A percentile compares a stretch with the other conserved stretches of the same genome.
These are phyloP conservation scores for Pseudozyma thailandica DNA, from an alignment of 1,284 basidiomycete species.

Conservation along the genomic window DNA sequence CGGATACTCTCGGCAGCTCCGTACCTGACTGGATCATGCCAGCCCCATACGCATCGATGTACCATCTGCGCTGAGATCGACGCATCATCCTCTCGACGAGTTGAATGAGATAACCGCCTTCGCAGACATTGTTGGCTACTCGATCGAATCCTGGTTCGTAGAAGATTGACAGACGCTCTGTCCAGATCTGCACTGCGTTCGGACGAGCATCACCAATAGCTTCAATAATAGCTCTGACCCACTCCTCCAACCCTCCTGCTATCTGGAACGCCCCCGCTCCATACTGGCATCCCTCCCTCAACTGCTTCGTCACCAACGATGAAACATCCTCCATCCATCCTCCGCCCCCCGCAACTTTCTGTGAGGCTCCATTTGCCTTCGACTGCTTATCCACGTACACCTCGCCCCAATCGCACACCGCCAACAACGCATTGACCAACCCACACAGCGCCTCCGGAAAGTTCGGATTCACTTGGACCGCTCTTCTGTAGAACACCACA, in stretches of 20 bases:
- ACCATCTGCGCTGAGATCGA: slow-evolving; percentile 73
- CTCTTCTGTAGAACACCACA: slow-evolving; percentile 73
- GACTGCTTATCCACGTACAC: slow-evolving; percentile 42
- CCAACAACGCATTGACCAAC: slow-evolving; percentile 72
- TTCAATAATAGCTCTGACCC: slow-evolving; percentile 70
- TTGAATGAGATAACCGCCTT: slow-evolving; percentile 73
- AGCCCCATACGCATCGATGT: slow-evolving; percentile 68
- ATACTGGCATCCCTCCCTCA: slow-evolving; percentile 70
- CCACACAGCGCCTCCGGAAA: slow-evolving; percentile 75
- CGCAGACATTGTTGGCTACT: slow-evolving; percentile 68
- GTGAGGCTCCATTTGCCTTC: not conserved
- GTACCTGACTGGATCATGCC: slow-evolving; percentile 5
- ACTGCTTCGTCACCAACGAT: slow-evolving; percentile 71
- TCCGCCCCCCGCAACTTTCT: not conserved
- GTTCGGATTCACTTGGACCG: slow-evolving; percentile 72
- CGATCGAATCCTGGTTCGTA: slow-evolving; percentile 65
- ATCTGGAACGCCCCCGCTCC: slow-evolving; percentile 70
- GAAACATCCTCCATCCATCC: slow-evolving; percentile 73
- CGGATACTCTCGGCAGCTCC: slow-evolving; percentile 24
- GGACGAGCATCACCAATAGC: slow-evolving; percentile 42
- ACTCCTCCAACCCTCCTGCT: slow-evolving; percentile 69
- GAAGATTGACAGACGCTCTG: slow-evolving; percentile 69
- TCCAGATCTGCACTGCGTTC: slow-evolving; percentile 69
- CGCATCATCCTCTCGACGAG: slow-evolving; percentile 73
- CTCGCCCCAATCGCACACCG: slow-evolving; percentile 74